Evolutionary conservation across 371 early-diverging fungal species (phyloP).

Genomic region (Chytridium lagenaria): DNA sequence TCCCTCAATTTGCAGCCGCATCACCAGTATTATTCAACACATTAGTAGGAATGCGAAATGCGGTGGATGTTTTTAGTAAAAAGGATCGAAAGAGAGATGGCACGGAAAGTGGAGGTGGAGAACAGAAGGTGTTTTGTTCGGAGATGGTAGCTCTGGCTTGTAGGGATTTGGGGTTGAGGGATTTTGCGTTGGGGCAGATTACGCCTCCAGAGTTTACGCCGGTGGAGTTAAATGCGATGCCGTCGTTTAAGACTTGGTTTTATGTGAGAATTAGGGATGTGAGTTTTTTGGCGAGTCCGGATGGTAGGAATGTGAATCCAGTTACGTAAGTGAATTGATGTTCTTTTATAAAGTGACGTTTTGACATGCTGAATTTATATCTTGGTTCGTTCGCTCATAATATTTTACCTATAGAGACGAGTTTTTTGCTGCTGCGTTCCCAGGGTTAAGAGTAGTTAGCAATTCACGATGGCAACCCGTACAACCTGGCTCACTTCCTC

Average conservation of each 20-base stretch:
- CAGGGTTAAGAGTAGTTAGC: neutral
- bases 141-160: constrained; percentile 41
- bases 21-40: constrained; percentile 16
- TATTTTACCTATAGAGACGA: too few relatives aligned
- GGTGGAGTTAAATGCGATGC: constrained; percentile 26
- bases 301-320: constrained; percentile 3
- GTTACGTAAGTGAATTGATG: neutral
- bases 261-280: constrained; percentile 22
- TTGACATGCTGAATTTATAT: neutral
- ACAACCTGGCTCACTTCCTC: neutral
- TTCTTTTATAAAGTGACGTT: neutral
- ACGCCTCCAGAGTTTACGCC: constrained; percentile 37
- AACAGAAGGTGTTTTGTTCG: constrained; percentile 39
- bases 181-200: constrained; percentile 22
- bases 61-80: neutral
- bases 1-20: constrained; percentile 37
- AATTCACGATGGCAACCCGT: constrained; percentile 3
- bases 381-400: neutral
- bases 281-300: constrained; percentile 12
- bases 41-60: neutral
- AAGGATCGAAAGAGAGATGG: too few relatives aligned
- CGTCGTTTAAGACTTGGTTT: constrained; percentile 9
- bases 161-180: constrained; percentile 24
- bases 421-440: constrained; percentile 4
- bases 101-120: neutral